Percentiles rank a stretch among this genome's conserved stretches.
phyloP scores from a whole-genome alignment of 805 yeast species.

The Pichia californica region DNA sequence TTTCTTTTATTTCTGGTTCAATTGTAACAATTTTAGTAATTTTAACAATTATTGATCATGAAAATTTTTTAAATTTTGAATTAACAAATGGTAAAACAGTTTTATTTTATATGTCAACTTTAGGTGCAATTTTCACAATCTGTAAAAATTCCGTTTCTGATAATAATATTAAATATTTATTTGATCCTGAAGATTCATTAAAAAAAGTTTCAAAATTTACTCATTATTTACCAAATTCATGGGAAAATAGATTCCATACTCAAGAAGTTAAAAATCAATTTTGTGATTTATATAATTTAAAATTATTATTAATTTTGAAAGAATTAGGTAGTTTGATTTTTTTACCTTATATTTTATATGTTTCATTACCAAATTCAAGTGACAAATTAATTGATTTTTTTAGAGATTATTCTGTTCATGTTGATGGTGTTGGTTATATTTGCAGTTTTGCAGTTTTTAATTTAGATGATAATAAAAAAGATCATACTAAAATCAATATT shows the following conservation, averaged over 20 bases:
- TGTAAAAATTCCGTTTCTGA: conserved; percentile 64
- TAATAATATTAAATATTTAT: conserved; percentile 45
- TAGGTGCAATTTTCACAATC: conserved; percentile 86
- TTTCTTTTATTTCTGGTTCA: conserved; percentile 78
- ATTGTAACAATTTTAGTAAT: conserved; percentile 82
- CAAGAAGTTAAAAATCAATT: conserved; percentile 80
- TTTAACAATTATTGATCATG: conserved; percentile 77
- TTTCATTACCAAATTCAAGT: conserved; percentile 64
- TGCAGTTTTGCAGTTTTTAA: conserved; percentile 93
- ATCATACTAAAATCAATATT: conserved; percentile 31
- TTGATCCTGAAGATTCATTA: conserved; percentile 88
- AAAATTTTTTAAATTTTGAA: conserved; percentile 84
- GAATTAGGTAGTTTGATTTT: conserved; percentile 78
- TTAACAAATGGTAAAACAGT: conserved; percentile 75
- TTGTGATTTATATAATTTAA: conserved; percentile 68
- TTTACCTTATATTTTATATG: conserved; percentile 88
- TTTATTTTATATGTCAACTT: conserved; percentile 77
- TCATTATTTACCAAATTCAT: conserved; percentile 79
- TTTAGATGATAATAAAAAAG: conserved; percentile 45
- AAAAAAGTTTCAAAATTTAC: conserved; percentile 78
- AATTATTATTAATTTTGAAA: conserved; percentile 59
- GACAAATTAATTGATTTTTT: conserved; percentile 84
- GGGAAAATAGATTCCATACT: conserved; percentile 84
- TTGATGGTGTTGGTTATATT: conserved; percentile 92
- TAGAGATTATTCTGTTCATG: conserved; percentile 81